Evolutionary conservation across 371 early-diverging fungal species (phyloP).

Genomic region (Amoeboaphelidium protococcarum): DNA sequence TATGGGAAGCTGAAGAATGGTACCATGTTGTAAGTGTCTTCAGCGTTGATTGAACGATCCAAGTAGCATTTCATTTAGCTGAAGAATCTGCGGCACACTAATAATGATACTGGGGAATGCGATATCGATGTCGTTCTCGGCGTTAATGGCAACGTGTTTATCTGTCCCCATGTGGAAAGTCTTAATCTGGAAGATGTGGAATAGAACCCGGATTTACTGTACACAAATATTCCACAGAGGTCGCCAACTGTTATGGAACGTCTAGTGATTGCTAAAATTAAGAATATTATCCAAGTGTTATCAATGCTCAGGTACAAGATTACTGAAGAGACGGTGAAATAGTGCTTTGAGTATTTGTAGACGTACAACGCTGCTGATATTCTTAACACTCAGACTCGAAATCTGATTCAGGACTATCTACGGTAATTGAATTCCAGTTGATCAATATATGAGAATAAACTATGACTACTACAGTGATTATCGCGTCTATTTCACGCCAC

Average conservation of each 20-base stretch:
- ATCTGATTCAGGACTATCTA: no score
- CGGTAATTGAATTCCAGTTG: no score
- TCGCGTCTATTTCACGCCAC: no score
- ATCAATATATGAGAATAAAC: no score
- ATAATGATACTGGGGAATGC: no score
- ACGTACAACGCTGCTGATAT: no score
- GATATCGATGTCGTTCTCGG: constrained; percentile 73
- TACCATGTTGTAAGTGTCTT: constrained; percentile 50
- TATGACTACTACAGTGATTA: no score
- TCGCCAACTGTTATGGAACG: constrained; percentile 1
- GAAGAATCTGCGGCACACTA: no score
- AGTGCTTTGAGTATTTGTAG: no score
- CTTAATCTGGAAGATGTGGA: constrained; percentile 12
- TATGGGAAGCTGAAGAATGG: constrained; percentile 89
- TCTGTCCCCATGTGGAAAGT: constrained; percentile 43
- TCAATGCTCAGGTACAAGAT: background rate
- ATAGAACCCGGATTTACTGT: constrained; percentile 27
- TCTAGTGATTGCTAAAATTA: background rate
- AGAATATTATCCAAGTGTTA: background rate
- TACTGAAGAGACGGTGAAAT: background rate
- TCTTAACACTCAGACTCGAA: no score
- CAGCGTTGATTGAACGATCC: constrained; percentile 58
- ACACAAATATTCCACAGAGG: constrained; percentile 52
- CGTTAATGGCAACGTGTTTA: constrained; percentile 89
- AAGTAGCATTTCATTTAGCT: constrained; percentile 72